Conservation (phyloP, 83 land plant genomes). For the Larix sibirica region DNA sequence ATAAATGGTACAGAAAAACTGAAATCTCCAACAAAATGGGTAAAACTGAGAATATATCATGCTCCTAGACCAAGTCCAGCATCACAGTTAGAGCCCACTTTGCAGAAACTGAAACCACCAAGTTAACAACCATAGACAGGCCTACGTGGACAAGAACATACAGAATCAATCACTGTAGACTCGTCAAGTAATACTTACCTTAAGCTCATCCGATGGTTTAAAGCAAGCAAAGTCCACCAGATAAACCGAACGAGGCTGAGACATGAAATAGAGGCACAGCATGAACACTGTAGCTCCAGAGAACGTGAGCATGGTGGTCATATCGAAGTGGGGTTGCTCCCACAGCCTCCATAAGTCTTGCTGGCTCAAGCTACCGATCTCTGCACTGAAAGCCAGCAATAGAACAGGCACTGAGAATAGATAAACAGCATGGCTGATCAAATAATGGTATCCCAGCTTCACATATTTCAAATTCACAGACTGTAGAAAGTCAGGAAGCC, state of each 20-base stretch:
- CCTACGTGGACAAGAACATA: no score
- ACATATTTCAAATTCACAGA: constrained; percentile 92
- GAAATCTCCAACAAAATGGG: no score
- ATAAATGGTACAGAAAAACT: no score
- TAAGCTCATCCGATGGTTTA: constrained; percentile 50
- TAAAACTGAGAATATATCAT: no score
- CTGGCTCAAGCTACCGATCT: constrained; percentile 65
- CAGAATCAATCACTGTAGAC: no score
- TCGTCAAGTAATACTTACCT: neutral
- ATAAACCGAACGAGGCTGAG: constrained; percentile 66
- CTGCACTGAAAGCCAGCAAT: constrained; percentile 69
- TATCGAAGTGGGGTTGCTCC: constrained; percentile 53
- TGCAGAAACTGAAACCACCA: no score
- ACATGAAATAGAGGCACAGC: constrained; percentile 63
- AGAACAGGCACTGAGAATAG: constrained; percentile 66
- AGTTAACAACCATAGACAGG: no score
- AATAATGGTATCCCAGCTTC: constrained; percentile 84
- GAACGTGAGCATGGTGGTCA: constrained; percentile 52
- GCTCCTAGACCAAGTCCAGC: no score
- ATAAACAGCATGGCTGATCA: constrained; percentile 73
- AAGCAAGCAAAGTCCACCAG: constrained; percentile 83
- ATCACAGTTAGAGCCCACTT: no score
- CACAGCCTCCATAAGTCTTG: constrained; percentile 71
- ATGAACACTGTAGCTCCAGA: constrained; percentile 52
- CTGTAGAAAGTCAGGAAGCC: constrained; percentile 84